Evolutionary conservation across 1,284 basidiomycete species (phyloP), one percentile per base, ranked within the genome.

Genomic region (Fomitopsis pinicola): DNA sequence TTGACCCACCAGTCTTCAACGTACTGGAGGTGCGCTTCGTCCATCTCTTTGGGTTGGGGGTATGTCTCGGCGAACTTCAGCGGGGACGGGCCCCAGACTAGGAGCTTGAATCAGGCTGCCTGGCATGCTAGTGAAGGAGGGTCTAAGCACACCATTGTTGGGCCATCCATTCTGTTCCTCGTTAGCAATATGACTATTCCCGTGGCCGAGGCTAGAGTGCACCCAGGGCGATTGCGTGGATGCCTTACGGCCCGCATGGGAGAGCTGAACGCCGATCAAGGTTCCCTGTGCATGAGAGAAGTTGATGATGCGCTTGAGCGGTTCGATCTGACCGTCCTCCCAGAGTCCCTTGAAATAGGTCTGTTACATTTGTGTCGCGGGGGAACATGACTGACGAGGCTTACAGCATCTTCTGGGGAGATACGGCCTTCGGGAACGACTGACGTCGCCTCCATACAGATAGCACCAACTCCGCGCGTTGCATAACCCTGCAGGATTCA

Each of bases 201-300:
- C 15, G 53, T 64, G 30, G 66, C 61, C 10, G 69, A 70, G 55
- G 44, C 73, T 70, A 15, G 66, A 67, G 64, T 76, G 76, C 30
- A 86, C 73, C 86, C 86, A 91, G 0, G 87, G 85, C 1, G 83
- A 78, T 12, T 77, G 66, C 0, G 78, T 81, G 9, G 82, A 83
- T 0, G 86, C 86, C 74, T 94, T 94, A 30, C 92, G 77, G 0
- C 92, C 92, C 0, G 90, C 91, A 68, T 95, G 93, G 0, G 84
- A 86, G 15, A 96, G 81, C 73, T 96, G 94, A 56, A 96, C 84
- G 8, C 86, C 93, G 22, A 94, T 85, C 63, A 83, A 82, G 62
- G 86, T 78, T 58, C 82, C 81, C 66, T 92, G 85, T 1, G 85
- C 81, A 71, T 94, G 91, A 26, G 88, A 85, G 62, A 91, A 92